Evolutionary conservation across 495 filamentous ascomycete species (phyloP), one percentile per base, ranked within the genome.

Genomic region (Penicillium subrubescens): DNA sequence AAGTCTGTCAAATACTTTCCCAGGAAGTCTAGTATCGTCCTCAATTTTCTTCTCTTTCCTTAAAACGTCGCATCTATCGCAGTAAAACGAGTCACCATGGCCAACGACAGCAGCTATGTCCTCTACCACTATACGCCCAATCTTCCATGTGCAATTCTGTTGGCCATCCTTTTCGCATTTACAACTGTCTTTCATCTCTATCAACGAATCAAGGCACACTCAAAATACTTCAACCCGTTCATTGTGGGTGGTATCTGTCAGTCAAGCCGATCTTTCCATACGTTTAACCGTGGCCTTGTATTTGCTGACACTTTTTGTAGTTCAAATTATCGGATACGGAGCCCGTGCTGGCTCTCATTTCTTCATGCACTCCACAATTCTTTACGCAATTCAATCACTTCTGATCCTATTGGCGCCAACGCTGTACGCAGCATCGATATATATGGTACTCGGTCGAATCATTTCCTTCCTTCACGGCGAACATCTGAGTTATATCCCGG

Each of bases 141-240:
- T 19, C 34, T 58, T 1, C 34, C 33, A 3, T 60, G 59, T 6
- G 64, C 64, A 19, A 37, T 63, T 8, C 35, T 62, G 2, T 63
- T 67, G 23, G 43, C 50, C 31, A 39, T 35, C 6, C 21, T 67
- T 2, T 81, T 87, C 27, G 55, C 19, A 2, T 17, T 67, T 4
- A 33, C 56, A 8, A 63, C 60, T 17, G 0, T 17, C 8, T 48
- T 43, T 8, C 64, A 67, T 19, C 19, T 67, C 19, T 67, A 57
- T 25, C 64, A 67, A 29, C 44, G 89, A 7, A 53, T 81, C 46
- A 76, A 71, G 27, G 79, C 73, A 15, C 74, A 74, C 62, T 84
- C 84, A 19, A 89, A 84, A 86, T 90, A 86, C 69, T 88, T 90
- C 57, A 84, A 83, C 12, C 82, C 88, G 0, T 79, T 89, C 31